These are phyloP conservation scores for Emergomyces orientalis DNA, from an alignment of 2,329 filamentous ascomycete genomes.

Conservation along the genomic window DNA sequence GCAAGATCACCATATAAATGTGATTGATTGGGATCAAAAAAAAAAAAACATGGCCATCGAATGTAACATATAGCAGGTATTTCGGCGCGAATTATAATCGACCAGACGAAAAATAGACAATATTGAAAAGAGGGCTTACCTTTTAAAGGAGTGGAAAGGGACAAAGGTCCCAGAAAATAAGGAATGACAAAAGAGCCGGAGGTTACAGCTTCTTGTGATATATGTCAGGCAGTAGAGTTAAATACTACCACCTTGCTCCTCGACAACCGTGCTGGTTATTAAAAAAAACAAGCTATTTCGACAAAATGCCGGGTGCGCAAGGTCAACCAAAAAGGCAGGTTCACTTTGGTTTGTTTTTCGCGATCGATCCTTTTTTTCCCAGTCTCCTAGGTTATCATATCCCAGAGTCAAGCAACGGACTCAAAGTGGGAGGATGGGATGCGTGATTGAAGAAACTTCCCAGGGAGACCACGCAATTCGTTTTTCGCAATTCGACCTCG, in stretches of 20 bases:
- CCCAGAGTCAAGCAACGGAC: slow-evolving; percentile 3
- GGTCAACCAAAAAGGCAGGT: not conserved
- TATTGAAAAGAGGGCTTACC: not conserved
- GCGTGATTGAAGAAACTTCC: not conserved
- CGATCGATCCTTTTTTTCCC: not conserved
- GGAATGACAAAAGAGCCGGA: not conserved
- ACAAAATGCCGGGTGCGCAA: not conserved
- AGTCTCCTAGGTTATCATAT: not conserved
- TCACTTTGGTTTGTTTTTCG: not conserved
- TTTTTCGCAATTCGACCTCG: not conserved
- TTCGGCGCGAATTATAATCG: not conserved
- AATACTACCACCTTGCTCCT: not conserved
- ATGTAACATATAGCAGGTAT: not conserved
- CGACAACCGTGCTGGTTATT: not conserved
- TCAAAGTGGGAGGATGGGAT: too few relatives aligned
- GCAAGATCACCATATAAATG: not conserved
- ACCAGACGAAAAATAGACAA: not conserved
- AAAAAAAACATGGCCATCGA: not conserved
- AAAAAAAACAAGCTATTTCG: not conserved
- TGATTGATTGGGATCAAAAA: slow-evolving; percentile 8
- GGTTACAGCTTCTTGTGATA: not conserved
- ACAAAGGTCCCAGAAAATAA: slow-evolving; percentile 11
- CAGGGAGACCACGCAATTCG: not conserved
- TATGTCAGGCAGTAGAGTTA: not conserved
- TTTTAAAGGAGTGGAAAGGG: slow-evolving; percentile 15